phyloP scores from a whole-genome alignment of 2,329 filamentous ascomycete genomes.

The Cercospora zeae-maydis region DNA sequence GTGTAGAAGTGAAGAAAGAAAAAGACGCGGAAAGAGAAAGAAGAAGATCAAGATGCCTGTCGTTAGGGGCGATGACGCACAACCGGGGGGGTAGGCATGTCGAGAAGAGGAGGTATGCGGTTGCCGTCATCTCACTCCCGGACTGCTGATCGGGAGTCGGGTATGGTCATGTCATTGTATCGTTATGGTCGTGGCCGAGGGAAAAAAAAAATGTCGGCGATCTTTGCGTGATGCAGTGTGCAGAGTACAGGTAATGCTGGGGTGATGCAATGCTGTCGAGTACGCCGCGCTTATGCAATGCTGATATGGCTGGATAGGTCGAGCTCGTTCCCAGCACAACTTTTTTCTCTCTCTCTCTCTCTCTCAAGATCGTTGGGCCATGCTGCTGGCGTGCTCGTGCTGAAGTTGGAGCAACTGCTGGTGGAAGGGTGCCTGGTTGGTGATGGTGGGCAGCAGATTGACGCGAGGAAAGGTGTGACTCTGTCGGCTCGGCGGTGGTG shows the following conservation, averaged over 20 bases:
- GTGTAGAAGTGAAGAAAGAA: slow-evolving; percentile 17
- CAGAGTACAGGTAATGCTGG: slow-evolving; percentile 21
- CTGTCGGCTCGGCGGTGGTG: slow-evolving; percentile 34
- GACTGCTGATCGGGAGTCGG: slow-evolving; percentile 11
- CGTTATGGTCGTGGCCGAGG: slow-evolving; percentile 21
- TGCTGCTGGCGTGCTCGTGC: slow-evolving; percentile 20
- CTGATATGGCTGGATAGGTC: slow-evolving; percentile 14
- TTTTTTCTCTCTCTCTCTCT: no score
- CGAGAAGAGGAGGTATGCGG: slow-evolving; percentile 22
- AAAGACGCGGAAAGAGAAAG: slow-evolving; percentile 3
- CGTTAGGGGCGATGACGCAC: background rate
- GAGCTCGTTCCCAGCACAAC: background rate
- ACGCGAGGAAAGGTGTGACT: slow-evolving; percentile 49
- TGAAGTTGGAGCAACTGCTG: slow-evolving; percentile 33
- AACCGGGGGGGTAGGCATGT: slow-evolving; percentile 4
- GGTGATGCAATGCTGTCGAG: slow-evolving; percentile 15
- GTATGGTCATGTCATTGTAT: slow-evolving; percentile 27
- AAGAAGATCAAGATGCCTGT: background rate
- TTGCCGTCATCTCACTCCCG: slow-evolving; percentile 20
- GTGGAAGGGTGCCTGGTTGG: slow-evolving; percentile 33
- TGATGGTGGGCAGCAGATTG: slow-evolving; percentile 28
- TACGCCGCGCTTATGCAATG: slow-evolving; percentile 19
- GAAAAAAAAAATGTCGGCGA: slow-evolving; percentile 20
- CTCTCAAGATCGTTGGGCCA: slow-evolving; percentile 4
- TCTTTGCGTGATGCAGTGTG: slow-evolving; percentile 17